These are phyloP conservation scores for Stygiomarasmius scandens DNA, from an alignment of 1,284 basidiomycete species.

Conservation along the genomic window DNA sequence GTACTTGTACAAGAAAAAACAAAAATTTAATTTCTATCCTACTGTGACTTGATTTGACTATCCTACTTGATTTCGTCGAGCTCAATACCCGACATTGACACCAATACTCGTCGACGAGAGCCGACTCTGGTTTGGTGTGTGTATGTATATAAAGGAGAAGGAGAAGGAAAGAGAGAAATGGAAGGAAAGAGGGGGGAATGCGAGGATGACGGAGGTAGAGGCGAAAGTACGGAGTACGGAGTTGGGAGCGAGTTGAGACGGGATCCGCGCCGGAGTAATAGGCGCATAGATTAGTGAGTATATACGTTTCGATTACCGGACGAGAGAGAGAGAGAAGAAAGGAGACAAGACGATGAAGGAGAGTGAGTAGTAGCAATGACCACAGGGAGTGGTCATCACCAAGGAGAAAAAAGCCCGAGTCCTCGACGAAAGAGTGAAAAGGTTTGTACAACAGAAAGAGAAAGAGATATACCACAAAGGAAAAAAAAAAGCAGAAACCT, in stretches of 20 bases:
- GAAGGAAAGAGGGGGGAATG: not conserved
- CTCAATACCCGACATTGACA: too few relatives aligned
- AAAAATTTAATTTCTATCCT: not conserved
- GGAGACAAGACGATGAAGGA: not conserved
- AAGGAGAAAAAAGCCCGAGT: not conserved
- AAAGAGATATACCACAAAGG: not conserved
- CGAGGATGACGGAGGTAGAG: not conserved
- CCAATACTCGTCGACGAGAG: not conserved
- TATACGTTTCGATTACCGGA: too few relatives aligned
- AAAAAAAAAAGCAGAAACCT: not conserved
- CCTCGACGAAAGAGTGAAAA: not conserved
- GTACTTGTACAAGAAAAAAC: not conserved
- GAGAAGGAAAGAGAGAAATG: not conserved
- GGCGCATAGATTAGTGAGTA: too few relatives aligned
- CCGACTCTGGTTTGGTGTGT: not conserved
- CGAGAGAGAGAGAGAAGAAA: not conserved
- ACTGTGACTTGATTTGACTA: not conserved
- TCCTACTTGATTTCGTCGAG: too few relatives aligned
- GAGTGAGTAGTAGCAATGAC: not conserved
- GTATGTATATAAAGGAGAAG: too few relatives aligned
- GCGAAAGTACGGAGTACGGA: not conserved
- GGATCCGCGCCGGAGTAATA: too few relatives aligned
- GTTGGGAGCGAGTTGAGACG: not conserved
- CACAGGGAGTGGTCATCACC: not conserved
- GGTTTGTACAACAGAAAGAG: not conserved